Base-by-base conservation (phyloP, 176 grass and related monocot genomes). In the Ensete glaucum region DNA sequence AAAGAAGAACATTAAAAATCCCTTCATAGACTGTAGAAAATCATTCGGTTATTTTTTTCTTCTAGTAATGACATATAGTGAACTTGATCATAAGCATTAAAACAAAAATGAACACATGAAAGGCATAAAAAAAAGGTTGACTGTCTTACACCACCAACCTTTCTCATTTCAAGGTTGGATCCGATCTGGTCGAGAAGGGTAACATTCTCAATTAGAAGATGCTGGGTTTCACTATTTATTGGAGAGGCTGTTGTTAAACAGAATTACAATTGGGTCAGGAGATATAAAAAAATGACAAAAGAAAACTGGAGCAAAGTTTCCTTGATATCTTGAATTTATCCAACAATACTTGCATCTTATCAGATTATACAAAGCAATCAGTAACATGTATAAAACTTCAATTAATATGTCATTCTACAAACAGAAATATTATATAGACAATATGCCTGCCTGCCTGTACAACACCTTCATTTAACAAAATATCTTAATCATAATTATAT, bases 181-280 rank as follows among this genome's bases (percentile, higher is more conserved):
- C 83, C 87, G 57, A 99, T 95, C 83, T 86, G 84, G 73, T 80
- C 75, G 81, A 99, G 87, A 73, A 99, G 83, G n/a, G 73, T 80
- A 73, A 88, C 77, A 66, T 89, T 99, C 89, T 99, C 91, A 26
- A 85, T 78, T 27, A 99, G 80, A 74, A 91, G 96, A 73, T 63
- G 80, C 72, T 85, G 91, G 29, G 86, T 94, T 75, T 83, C 81
- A 78, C 65, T 84, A 51, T 91, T 91, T 56, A 99, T 9, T 27
- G 81, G 62, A 81, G 83, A 76, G 69, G 75, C 88, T 95, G 85
- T 63, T 82, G 67, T 66, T 76, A 73, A 70, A 63, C 17, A 53
- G 29, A 27, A 52, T 64, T 52, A 62, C 8, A 9, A 22, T 50
- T 63, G 17, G 16, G 50, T 53, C 19, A 73, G 13, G 19, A 51